Conservation (phyloP, 768 basidiomycete genomes). For the Xanthoconium purpureum region DNA sequence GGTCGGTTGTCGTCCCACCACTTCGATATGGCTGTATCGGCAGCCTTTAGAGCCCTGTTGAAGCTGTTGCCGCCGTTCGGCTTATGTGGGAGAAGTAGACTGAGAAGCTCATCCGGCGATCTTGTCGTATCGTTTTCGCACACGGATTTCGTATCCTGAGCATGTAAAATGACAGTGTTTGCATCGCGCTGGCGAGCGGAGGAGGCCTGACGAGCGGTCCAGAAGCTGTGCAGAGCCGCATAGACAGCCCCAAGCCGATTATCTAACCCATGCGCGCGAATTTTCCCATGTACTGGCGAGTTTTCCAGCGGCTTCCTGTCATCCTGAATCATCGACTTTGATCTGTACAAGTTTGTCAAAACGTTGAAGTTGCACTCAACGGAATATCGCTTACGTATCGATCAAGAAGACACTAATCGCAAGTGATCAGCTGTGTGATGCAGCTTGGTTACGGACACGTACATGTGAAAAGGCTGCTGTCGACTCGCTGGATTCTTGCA, state of each 20-base stretch:
- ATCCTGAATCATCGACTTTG: constrained; percentile 43
- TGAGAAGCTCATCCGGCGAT: constrained; percentile 43
- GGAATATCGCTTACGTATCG: constrained; percentile 6
- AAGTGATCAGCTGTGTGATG: not conserved
- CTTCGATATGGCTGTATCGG: constrained; percentile 36
- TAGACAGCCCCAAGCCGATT: constrained; percentile 58
- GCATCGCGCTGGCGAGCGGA: constrained; percentile 42
- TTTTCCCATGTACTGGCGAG: constrained; percentile 34
- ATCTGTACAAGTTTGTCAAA: constrained; percentile 32
- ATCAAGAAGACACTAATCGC: constrained; percentile 18
- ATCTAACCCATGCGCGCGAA: constrained; percentile 30
- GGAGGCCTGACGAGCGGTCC: constrained; percentile 46
- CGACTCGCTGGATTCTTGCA: constrained; percentile 50
- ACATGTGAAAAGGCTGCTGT: constrained; percentile 60
- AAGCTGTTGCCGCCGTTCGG: constrained; percentile 44
- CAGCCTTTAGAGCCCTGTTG: constrained; percentile 36
- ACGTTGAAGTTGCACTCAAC: not conserved
- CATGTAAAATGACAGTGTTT: constrained; percentile 53
- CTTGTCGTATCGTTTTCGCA: constrained; percentile 44
- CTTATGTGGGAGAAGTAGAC: constrained; percentile 32
- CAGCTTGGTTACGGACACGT: constrained; percentile 20
- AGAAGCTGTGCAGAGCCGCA: constrained; percentile 51
- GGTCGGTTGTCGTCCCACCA: constrained; percentile 45
- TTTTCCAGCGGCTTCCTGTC: constrained; percentile 42
- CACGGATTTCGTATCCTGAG: constrained; percentile 20